Evolutionary conservation across 805 yeast genomes (phyloP).

Genomic region (Wickerhamomyces strasburgensis): DNA sequence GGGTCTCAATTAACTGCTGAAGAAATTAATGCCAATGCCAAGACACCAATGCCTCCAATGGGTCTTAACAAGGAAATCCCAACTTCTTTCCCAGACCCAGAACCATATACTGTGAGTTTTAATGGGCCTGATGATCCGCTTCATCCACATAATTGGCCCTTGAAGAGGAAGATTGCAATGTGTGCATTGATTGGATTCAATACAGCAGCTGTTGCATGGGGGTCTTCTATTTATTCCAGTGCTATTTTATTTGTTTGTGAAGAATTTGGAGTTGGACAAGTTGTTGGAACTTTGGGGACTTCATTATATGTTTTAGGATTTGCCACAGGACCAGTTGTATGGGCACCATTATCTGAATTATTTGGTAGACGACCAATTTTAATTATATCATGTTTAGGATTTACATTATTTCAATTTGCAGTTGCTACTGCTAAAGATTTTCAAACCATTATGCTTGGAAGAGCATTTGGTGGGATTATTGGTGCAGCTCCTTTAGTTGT

Average conservation of each 20-base stretch:
- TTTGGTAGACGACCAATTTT: slow-evolving; percentile 66
- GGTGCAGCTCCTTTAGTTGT: slow-evolving; percentile 87
- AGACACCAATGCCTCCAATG: slow-evolving; percentile 50
- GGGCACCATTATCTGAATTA: slow-evolving; percentile 86
- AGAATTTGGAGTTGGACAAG: slow-evolving; percentile 55
- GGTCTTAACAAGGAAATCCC: slow-evolving; percentile 52
- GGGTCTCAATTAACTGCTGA: slow-evolving; percentile 27
- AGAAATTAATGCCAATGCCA: slow-evolving; percentile 27
- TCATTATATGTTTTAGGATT: slow-evolving; percentile 88
- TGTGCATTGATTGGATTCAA: slow-evolving; percentile 43
- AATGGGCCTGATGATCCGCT: slow-evolving; percentile 77
- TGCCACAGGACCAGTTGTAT: slow-evolving; percentile 85
- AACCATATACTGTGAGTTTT: slow-evolving; percentile 66
- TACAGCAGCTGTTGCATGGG: slow-evolving; percentile 58
- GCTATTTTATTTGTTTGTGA: slow-evolving; percentile 45
- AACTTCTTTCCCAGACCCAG: slow-evolving; percentile 47
- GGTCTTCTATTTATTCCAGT: slow-evolving; percentile 78
- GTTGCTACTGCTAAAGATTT: slow-evolving; percentile 74
- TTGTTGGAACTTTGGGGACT: slow-evolving; percentile 70
- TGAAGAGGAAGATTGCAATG: slow-evolving; percentile 38
- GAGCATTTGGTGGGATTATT: slow-evolving; percentile 74
- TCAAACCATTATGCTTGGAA: slow-evolving; percentile 70
- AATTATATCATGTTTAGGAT: slow-evolving; percentile 50
- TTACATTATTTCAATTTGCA: slow-evolving; percentile 60
- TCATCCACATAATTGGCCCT: slow-evolving; percentile 77